Conservation (phyloP, 164 flowering plant species). For the grape (Vitis vinifera) region DNA sequence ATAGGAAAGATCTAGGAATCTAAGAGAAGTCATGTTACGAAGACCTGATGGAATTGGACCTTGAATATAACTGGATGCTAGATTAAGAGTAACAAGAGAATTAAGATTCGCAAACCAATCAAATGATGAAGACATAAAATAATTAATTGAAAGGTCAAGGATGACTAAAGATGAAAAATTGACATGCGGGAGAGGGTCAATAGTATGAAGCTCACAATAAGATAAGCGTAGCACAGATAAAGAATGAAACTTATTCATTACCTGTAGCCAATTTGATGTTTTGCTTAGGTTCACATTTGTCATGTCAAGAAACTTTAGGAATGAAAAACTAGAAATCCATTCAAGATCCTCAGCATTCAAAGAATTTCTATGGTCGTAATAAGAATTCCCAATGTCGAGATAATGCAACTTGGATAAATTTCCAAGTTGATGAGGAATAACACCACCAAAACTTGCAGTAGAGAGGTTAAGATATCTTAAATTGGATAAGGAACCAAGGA, state of each 20-base stretch:
- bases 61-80: neutral
- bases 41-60: neutral
- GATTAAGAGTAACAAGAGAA: constrained; percentile 11
- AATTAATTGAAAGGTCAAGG: neutral
- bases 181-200: neutral
- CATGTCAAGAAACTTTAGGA: constrained; percentile 17
- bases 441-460: too few relatives aligned
- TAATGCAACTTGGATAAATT: neutral
- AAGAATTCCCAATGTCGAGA: neutral
- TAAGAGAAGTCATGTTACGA: neutral
- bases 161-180: too few relatives aligned
- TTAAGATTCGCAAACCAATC: neutral
- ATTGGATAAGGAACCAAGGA: too few relatives aligned
- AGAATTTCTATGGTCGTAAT: too few relatives aligned
- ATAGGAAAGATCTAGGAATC: too few relatives aligned
- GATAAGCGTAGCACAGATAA: constrained; percentile 11
- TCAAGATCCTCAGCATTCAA: neutral
- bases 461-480: too few relatives aligned
- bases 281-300: constrained; percentile 1
- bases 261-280: neutral
- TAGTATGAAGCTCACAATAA: constrained; percentile 6
- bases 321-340: constrained; percentile 21
- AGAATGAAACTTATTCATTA: constrained; percentile 14
- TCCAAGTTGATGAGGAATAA: constrained; percentile 2
- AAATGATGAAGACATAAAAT: neutral